A percentile compares a stretch with the other conserved stretches of the same genome.
These are phyloP conservation scores for Phytophthora tubulina DNA, from an alignment of 352 stramenopile genomes.

Conservation along the genomic window DNA sequence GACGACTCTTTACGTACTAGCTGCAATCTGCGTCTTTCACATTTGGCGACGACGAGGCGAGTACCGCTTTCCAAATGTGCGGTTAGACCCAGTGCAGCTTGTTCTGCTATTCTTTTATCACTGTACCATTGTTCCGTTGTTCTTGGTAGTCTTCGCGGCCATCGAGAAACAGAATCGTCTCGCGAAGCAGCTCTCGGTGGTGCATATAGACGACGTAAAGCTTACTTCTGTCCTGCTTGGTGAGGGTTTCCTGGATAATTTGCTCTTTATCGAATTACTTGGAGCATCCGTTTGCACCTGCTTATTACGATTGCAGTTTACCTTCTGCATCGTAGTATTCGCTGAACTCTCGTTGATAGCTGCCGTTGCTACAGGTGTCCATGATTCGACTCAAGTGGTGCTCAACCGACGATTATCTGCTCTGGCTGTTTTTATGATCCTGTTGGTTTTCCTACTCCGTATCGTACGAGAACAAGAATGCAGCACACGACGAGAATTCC, in stretches of 20 bases:
- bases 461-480: slow-evolving; percentile 59
- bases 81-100: slow-evolving; percentile 54
- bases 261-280: slow-evolving; percentile 63
- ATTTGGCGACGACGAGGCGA: slow-evolving; percentile 43
- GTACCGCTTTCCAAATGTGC: slow-evolving; percentile 43
- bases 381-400: slow-evolving; percentile 29
- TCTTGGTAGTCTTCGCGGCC: slow-evolving; percentile 45
- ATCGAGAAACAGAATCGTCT: slow-evolving; percentile 48
- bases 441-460: slow-evolving; percentile 48
- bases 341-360: slow-evolving; percentile 52
- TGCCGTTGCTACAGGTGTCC: slow-evolving; percentile 38
- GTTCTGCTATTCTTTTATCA: slow-evolving; percentile 59
- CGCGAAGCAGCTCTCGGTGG: slow-evolving; percentile 16
- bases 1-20: slow-evolving; percentile 42
- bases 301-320: slow-evolving; percentile 66
- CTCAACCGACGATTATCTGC: slow-evolving; percentile 36
- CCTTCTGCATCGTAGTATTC: slow-evolving; percentile 54
- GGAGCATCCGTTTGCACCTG: slow-evolving; percentile 46
- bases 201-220: slow-evolving; percentile 27
- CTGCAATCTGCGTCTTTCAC: slow-evolving; percentile 34
- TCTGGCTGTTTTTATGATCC: slow-evolving; percentile 46
- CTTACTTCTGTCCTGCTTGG: slow-evolving; percentile 42
- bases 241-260: slow-evolving; percentile 45
- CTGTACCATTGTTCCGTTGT: slow-evolving; percentile 46
- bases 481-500: slow-evolving; percentile 55